Conservation (phyloP, 306 rosid genomes). For the Cicer pinnatifidum region DNA sequence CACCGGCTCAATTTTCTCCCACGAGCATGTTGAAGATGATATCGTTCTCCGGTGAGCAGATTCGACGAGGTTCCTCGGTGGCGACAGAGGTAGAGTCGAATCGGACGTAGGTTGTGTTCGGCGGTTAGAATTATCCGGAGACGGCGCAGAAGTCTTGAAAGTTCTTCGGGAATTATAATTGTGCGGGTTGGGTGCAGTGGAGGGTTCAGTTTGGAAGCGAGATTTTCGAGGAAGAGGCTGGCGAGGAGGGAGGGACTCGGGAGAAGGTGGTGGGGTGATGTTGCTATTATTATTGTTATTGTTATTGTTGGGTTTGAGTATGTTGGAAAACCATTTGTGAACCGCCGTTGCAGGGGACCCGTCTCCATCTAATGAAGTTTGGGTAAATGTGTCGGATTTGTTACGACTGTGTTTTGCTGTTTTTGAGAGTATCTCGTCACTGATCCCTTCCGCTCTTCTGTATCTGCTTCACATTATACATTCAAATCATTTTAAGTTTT, state of each 20-base stretch:
- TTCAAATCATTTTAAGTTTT: no score
- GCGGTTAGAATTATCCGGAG: conserved; percentile 45
- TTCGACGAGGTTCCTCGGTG: conserved; percentile 70
- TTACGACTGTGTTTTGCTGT: conserved; percentile 64
- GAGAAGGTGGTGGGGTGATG: conserved; percentile 24
- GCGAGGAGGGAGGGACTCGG: conserved; percentile 53
- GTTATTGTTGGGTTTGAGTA: conserved; percentile 51
- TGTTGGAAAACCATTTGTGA: conserved; percentile 70
- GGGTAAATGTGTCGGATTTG: conserved; percentile 57
- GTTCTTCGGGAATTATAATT: conserved; percentile 47
- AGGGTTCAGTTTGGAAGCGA: conserved; percentile 67
- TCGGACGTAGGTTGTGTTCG: conserved; percentile 16
- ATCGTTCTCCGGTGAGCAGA: conserved; percentile 64
- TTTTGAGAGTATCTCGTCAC: conserved; percentile 72
- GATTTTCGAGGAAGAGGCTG: conserved; percentile 54
- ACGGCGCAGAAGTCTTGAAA: conserved; percentile 34
- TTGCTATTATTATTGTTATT: not conserved
- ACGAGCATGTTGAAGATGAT: conserved; percentile 68
- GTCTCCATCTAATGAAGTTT: conserved; percentile 32
- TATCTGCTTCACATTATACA: conserved; percentile 43
- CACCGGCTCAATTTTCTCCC: conserved; percentile 44
- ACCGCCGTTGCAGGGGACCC: conserved; percentile 58
- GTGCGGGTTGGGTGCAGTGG: conserved; percentile 55
- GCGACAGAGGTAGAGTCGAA: conserved; percentile 55
- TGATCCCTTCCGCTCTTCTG: conserved; percentile 62